Percentiles rank a stretch among this genome's conserved stretches.
phyloP scores from a whole-genome alignment of 257 asterid genomes.

The Plantago ovata region DNA sequence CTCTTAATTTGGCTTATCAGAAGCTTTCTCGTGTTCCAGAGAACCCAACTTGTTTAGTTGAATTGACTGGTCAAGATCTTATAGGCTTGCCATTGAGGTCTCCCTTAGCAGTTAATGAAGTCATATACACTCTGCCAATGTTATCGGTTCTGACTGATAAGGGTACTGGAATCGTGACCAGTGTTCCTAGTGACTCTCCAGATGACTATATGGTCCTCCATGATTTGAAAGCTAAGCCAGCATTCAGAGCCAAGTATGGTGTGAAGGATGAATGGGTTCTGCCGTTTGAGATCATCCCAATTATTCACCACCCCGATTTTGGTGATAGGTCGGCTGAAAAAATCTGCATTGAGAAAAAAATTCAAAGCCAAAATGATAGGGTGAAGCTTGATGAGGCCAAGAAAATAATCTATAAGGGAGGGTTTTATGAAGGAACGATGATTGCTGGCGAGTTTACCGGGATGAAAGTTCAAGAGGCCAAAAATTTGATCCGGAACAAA shows the following conservation, averaged over 20 bases:
- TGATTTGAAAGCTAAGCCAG: conserved; percentile 77
- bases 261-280: conserved; percentile 94
- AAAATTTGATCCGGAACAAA: conserved; percentile 57
- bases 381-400: conserved; percentile 97
- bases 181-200: conserved; percentile 96
- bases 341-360: conserved; percentile 79
- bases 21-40: conserved; percentile 62
- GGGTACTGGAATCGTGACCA: conserved; percentile 94
- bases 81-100: conserved; percentile 85
- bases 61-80: conserved; percentile 83
- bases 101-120: conserved; percentile 69
- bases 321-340: conserved; percentile 93
- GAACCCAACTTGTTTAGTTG: conserved; percentile 75
- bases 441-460: conserved; percentile 74
- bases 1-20: conserved; percentile 86
- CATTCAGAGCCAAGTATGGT: conserved; percentile 74
- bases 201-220: conserved; percentile 91
- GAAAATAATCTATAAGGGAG: conserved; percentile 84
- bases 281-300: conserved; percentile 85
- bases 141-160: conserved; percentile 83
- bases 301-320: conserved; percentile 82
- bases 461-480: conserved; percentile 81
- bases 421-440: conserved; percentile 93
- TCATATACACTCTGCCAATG: conserved; percentile 89
- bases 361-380: conserved; percentile 87